Evolutionary conservation across 2,329 filamentous ascomycete genomes (phyloP).

Genomic region (Biscogniauxia sp.): DNA sequence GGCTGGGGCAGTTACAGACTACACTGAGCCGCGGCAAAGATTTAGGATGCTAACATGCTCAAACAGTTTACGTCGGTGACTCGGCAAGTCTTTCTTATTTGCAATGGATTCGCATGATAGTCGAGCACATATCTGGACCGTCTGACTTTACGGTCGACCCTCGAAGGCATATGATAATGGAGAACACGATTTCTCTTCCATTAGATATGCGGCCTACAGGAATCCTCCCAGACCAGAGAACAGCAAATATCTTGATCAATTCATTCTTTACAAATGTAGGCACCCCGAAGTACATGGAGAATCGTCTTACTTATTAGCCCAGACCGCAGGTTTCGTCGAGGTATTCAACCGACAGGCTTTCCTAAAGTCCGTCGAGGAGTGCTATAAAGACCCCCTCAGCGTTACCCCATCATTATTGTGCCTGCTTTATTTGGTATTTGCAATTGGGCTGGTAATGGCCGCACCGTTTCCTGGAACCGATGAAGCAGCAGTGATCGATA

Average conservation of each 20-base stretch:
- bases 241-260: conserved; percentile 52
- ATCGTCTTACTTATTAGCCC: conserved; percentile 17
- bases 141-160: conserved; percentile 59
- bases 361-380: conserved; percentile 46
- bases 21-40: neutral
- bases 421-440: conserved; percentile 59
- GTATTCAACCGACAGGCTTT: conserved; percentile 55
- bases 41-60: conserved; percentile 7
- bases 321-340: conserved; percentile 61
- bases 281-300: conserved; percentile 3
- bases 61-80: conserved; percentile 59
- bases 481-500: conserved; percentile 50
- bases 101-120: conserved; percentile 58
- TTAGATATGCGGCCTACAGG: conserved; percentile 45
- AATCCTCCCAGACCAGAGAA: conserved; percentile 54
- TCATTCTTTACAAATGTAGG: conserved; percentile 62
- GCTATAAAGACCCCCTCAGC: conserved; percentile 52
- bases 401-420: conserved; percentile 54
- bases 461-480: conserved; percentile 47
- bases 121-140: conserved; percentile 51
- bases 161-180: conserved; percentile 54
- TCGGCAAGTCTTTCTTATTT: conserved; percentile 61
- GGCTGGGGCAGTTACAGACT: no score
- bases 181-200: conserved; percentile 49
- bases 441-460: conserved; percentile 60